phyloP scores from a whole-genome alignment of 1,284 basidiomycete species.

The Microbotryum lychnidis-dioicae region DNA sequence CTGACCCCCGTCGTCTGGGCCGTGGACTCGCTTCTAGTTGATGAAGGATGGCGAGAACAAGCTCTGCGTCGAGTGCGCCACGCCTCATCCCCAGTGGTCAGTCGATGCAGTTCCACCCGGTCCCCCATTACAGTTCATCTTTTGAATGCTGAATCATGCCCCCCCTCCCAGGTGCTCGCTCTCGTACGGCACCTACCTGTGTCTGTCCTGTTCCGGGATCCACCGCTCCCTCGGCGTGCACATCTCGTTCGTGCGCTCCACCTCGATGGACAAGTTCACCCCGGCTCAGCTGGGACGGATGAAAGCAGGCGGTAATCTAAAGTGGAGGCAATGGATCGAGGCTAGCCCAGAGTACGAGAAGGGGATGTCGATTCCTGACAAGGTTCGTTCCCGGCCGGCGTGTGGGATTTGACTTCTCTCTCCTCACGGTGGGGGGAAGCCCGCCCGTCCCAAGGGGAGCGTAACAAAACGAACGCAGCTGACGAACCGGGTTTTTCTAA shows the following conservation, averaged over 20 bases:
- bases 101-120: background rate
- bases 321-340: constrained; percentile 30
- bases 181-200: constrained; percentile 65
- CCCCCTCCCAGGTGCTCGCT: constrained; percentile 17
- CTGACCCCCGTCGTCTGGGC: too few relatives aligned
- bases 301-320: constrained; percentile 74
- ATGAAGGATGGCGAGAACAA: constrained; percentile 34
- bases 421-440: too few relatives aligned
- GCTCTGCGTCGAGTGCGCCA: constrained; percentile 24
- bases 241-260: constrained; percentile 66
- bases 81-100: constrained; percentile 19
- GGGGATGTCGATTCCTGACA: constrained; percentile 61
- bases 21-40: constrained; percentile 10
- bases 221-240: constrained; percentile 85
- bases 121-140: background rate
- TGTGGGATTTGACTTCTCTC: background rate
- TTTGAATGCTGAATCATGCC: background rate
- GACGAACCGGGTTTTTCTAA: background rate
- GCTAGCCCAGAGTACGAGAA: constrained; percentile 56
- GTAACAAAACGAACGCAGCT: background rate
- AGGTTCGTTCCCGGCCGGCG: constrained; percentile 32
- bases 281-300: constrained; percentile 81
- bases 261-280: constrained; percentile 53
- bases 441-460: background rate
- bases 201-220: constrained; percentile 79